These are phyloP conservation scores for Umbilicus rupestris DNA, from an alignment of 164 flowering plant genomes.

Conservation along the genomic window DNA sequence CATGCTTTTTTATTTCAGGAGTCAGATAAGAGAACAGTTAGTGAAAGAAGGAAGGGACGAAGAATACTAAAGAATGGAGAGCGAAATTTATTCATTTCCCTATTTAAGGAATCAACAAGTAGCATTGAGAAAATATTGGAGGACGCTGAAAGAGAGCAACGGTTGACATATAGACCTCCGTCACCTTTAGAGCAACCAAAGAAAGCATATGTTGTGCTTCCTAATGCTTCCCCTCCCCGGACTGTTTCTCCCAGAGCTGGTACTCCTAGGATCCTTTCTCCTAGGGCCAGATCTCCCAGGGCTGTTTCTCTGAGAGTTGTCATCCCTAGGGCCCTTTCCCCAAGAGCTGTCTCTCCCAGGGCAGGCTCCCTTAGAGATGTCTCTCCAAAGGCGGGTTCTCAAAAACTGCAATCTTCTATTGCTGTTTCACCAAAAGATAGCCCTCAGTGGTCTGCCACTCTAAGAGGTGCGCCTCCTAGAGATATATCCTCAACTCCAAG, in stretches of 20 bases:
- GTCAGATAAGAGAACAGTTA: constrained; percentile 46
- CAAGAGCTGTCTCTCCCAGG: not conserved
- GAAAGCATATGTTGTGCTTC: constrained; percentile 1
- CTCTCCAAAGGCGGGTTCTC: not conserved
- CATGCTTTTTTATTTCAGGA: constrained; percentile 29
- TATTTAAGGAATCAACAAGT: constrained; percentile 67
- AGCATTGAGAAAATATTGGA: constrained; percentile 88
- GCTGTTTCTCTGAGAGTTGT: not conserved
- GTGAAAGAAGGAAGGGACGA: constrained; percentile 54
- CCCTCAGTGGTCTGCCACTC: not conserved
- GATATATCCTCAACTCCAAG: not conserved
- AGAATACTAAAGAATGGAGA: constrained; percentile 42
- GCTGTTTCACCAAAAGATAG: not conserved
- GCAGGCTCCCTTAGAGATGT: not conserved
- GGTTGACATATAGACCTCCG: constrained; percentile 27
- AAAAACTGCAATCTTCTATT: not conserved
- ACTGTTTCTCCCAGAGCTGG: constrained; percentile 18
- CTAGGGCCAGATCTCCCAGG: constrained; percentile 18
- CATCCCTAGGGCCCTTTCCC: not conserved
- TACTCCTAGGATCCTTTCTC: constrained; percentile 25
- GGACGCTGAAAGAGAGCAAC: constrained; percentile 69
- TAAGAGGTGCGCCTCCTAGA: not conserved
- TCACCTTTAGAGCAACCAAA: constrained; percentile 30
- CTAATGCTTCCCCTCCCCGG: constrained; percentile 12
- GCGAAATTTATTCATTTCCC: constrained; percentile 59